These are phyloP conservation scores for Auxenochlorella protothecoides DNA, from an alignment of 139 green algal species.

Conservation along the genomic window DNA sequence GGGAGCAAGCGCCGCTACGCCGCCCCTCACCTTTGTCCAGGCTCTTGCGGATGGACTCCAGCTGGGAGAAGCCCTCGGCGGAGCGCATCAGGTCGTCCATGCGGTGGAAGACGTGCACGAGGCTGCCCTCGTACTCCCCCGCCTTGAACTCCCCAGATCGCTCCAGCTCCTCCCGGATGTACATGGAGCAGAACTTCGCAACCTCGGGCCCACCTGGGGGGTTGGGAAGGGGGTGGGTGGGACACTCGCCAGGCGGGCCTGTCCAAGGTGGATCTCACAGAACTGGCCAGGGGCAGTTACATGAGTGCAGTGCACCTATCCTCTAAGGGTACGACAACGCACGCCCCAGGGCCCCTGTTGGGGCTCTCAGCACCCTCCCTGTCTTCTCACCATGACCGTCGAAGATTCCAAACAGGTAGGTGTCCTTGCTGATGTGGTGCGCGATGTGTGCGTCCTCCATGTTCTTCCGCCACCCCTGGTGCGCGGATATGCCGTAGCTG, in stretches of 20 bases:
- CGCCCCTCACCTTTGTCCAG: slow-evolving; percentile 9
- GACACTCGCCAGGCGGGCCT: too few species aligned
- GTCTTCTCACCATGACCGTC: slow-evolving; percentile 51
- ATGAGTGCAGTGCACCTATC: too few species aligned
- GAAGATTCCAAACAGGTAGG: slow-evolving; percentile 76
- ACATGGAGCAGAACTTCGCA: slow-evolving; percentile 71
- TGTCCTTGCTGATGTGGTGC: slow-evolving; percentile 1
- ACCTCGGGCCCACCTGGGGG: slow-evolving; percentile 50
- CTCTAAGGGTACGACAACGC: too few species aligned
- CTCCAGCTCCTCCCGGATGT: slow-evolving; percentile 63
- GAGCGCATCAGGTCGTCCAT: slow-evolving; percentile 30
- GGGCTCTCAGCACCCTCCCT: too few species aligned
- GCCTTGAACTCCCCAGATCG: slow-evolving; percentile 39
- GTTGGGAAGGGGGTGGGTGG: too few species aligned
- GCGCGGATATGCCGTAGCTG: slow-evolving; percentile 11
- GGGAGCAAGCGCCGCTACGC: neutral
- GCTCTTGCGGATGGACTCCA: slow-evolving; percentile 10
- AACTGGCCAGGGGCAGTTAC: too few species aligned
- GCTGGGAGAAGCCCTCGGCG: slow-evolving; percentile 11
- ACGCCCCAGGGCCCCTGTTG: too few species aligned
- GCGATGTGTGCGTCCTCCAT: slow-evolving; percentile 27
- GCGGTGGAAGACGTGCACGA: slow-evolving; percentile 33
- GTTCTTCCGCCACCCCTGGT: slow-evolving; percentile 28
- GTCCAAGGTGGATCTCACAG: too few species aligned
- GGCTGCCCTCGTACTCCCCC: slow-evolving; percentile 42